Evolutionary conservation across 331 rosid genomes (phyloP).

Genomic region (Erythrophleum ivorense): DNA sequence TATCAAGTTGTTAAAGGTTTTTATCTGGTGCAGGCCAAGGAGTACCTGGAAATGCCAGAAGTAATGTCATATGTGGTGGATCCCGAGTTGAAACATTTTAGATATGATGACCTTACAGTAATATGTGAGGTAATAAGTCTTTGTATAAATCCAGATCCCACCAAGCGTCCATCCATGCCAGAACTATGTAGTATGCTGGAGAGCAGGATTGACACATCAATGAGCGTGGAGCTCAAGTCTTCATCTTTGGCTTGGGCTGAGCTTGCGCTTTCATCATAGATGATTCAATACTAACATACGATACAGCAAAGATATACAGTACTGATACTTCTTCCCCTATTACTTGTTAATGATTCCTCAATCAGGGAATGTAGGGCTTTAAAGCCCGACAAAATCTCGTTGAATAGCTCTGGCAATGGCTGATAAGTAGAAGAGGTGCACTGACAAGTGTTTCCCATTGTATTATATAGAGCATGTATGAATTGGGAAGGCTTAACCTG

Average conservation of each 20-base stretch:
- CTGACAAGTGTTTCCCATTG: conserved; percentile 25
- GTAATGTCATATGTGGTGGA: conserved; percentile 79
- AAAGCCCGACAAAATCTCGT: conserved; percentile 42
- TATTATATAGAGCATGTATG: conserved; percentile 25
- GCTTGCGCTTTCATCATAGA: conserved; percentile 79
- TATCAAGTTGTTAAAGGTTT: background rate
- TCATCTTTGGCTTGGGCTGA: conserved; percentile 99
- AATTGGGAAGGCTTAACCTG: background rate
- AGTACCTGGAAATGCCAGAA: conserved; percentile 80
- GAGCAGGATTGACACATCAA: conserved; percentile 80
- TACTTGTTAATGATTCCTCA: conserved; percentile 62
- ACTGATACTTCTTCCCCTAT: conserved; percentile 28
- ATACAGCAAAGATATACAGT: conserved; percentile 56
- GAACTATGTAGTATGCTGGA: conserved; percentile 78
- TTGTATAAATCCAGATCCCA: conserved; percentile 69
- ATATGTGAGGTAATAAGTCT: conserved; percentile 79
- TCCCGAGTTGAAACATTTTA: conserved; percentile 79
- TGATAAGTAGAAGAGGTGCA: conserved; percentile 27
- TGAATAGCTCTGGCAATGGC: conserved; percentile 52
- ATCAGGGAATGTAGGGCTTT: conserved; percentile 23
- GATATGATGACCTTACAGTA: conserved; percentile 76
- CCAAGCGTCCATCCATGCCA: conserved; percentile 65
- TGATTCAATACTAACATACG: conserved; percentile 51
- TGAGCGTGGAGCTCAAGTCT: conserved; percentile 69
- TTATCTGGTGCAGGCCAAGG: conserved; percentile 74